A percentile compares a stretch with the other conserved stretches of the same genome.
Conservation (phyloP, 208 protist genomes). For the Leishmania martiniquensis region DNA sequence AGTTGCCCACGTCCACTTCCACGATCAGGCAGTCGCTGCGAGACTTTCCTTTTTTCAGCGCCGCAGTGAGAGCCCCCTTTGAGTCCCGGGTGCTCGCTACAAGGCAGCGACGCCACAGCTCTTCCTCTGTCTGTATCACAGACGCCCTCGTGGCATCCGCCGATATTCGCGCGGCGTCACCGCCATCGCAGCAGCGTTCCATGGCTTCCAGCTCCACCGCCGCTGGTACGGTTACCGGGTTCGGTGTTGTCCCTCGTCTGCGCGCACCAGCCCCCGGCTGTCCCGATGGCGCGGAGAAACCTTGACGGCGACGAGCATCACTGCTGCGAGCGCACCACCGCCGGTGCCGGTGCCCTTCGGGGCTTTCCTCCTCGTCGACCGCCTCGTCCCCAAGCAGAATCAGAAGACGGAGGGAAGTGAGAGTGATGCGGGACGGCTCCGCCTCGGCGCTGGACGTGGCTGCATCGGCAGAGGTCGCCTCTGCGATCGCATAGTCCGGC, state of each 20-base stretch:
- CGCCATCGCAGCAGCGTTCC: neutral
- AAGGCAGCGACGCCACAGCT: constrained; percentile 15
- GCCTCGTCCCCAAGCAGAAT: neutral
- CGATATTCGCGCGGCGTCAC: neutral
- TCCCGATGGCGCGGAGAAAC: neutral
- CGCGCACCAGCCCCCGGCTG: neutral
- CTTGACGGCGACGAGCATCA: neutral
- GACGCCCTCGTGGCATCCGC: neutral
- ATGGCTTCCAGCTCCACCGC: neutral
- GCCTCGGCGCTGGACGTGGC: neutral
- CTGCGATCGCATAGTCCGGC: neutral
- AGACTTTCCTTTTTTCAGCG: constrained; percentile 27
- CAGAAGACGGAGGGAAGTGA: constrained; percentile 17
- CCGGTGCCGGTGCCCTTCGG: neutral
- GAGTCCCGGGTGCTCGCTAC: constrained; percentile 12
- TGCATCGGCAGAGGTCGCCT: neutral
- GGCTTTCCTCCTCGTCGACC: neutral
- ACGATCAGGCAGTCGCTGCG: constrained; percentile 23
- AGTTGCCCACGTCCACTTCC: constrained; percentile 26
- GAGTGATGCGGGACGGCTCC: neutral
- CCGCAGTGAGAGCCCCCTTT: constrained; percentile 11
- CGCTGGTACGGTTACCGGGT: neutral
- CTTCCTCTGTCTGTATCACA: neutral
- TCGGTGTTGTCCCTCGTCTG: neutral
- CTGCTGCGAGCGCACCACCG: neutral